Evolutionary conservation across 2,329 filamentous ascomycete species (phyloP), one percentile per base, ranked within the genome.

Genomic region (Tympanopsis confertula): DNA sequence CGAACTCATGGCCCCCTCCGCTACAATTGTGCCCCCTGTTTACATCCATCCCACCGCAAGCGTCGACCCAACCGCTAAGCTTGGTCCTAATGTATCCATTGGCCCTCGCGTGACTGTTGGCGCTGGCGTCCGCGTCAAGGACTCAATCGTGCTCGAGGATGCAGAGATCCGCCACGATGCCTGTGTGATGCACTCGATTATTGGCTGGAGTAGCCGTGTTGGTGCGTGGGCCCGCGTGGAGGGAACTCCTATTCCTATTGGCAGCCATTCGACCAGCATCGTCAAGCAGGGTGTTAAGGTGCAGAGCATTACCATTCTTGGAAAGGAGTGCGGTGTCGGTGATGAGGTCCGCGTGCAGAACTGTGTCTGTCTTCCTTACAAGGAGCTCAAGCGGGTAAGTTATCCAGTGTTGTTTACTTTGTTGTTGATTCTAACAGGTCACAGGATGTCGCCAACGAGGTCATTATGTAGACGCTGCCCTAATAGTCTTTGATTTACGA

Each of bases 281-380:
- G 72, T 96, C 61, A 96, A 95, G 76, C 94, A 95, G 53, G 91
- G 91, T 37, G 80, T 96, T 61, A 96, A 96, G 71, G 91, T 98
- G 37, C 91, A 96, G 70, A 94, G 86, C 60, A 91, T 96, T 55
- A 96, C 89, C 35, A 98, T 96, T 48, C 63, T 98, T 44, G 89
- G 89, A 56, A 95, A 96, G 70, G 91, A 98, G 61, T 96, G 89
- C 54, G 77, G 70, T 39, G 91, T 96, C 20, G 87, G 82, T 3
- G 91, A 98, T 51, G 91, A 96, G 62, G 81, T 96, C 10, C 78
- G 87, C 44, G 87, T 98, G 50, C 89, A 96, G 67, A 96, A 98
- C 66, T 98, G 91, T 58, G 80, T 98, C 42, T 96, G 91, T 65
- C 63, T 98, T 66, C 91, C 91, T 7, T 94, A 88, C 63, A 98